Conservation (phyloP, 2,329 filamentous ascomycete species). For the Colletotrichum plurivorum region DNA sequence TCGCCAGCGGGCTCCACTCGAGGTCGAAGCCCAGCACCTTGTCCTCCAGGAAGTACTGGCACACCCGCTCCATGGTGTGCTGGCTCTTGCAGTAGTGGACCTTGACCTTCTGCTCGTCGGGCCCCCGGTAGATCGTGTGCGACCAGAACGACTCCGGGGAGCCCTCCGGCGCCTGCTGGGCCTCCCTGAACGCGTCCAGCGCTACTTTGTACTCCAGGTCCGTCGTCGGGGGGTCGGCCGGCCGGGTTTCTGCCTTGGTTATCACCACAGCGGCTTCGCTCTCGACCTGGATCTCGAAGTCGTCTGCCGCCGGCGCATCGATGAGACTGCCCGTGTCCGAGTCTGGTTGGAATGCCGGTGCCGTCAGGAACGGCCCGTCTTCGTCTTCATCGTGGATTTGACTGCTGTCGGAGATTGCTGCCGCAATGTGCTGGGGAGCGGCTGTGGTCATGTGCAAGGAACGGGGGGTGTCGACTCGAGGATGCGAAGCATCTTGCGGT, state of each 20-base stretch:
- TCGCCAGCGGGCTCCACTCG: slow-evolving; percentile 79
- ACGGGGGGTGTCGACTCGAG: slow-evolving; percentile 12
- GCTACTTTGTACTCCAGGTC: slow-evolving; percentile 63
- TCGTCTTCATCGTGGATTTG: slow-evolving; percentile 21
- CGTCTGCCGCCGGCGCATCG: slow-evolving; percentile 1
- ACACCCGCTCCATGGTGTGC: slow-evolving; percentile 76
- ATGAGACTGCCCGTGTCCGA: background rate
- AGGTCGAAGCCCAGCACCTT: slow-evolving; percentile 88
- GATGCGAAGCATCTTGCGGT: slow-evolving; percentile 35
- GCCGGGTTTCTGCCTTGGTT: background rate
- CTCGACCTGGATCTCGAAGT: background rate
- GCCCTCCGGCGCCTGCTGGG: slow-evolving; percentile 61
- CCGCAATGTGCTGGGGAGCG: background rate
- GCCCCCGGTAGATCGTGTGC: slow-evolving; percentile 75
- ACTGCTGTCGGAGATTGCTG: background rate
- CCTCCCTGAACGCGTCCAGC: slow-evolving; percentile 61
- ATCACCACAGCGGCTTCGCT: background rate
- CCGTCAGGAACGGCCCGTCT: slow-evolving; percentile 24
- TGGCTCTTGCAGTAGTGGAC: slow-evolving; percentile 84
- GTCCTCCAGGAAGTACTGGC: slow-evolving; percentile 77
- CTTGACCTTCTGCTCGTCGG: slow-evolving; percentile 66
- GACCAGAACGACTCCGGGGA: slow-evolving; percentile 74
- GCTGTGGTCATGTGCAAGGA: slow-evolving; percentile 24
- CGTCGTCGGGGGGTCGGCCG: slow-evolving; percentile 51
- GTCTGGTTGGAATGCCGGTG: slow-evolving; percentile 12